Base-by-base conservation (phyloP, 2,329 filamentous ascomycete genomes). In the Coniochaeta pulveracea region DNA sequence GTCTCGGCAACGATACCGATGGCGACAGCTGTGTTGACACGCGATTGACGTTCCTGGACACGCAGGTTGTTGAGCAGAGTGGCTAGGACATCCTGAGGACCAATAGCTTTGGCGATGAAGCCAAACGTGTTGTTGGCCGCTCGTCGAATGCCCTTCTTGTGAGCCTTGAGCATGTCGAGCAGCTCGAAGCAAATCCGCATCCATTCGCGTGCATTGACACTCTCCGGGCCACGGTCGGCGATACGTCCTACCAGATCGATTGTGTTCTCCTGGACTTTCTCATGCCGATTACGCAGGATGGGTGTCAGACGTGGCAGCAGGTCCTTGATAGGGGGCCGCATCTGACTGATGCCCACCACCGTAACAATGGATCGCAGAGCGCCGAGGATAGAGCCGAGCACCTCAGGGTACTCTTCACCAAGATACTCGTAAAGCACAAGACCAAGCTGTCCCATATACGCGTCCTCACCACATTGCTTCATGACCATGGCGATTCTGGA, bases 171-270 rank as follows among this genome's bases (percentile, higher is more conserved):
- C 91, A 98, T 98, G 60, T 98, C 91, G 19, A 98, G 76, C 34
- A 98, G 68, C 63, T 98, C 91, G 58, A 98, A 98, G 63, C 91
- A 98, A 55, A 98, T 98, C 54, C 91, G 80, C 93, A 98, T 98
- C 91, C 91, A 98, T 60, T 98, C 91, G 50, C 91, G 76, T 10
- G 91, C 88, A 52, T 94, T 94, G 53, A 98, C 91, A 42, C 83
- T 89, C 58, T 98, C 91, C 2, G 91, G 88, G 1, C 91, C 93
- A 44, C 91, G 83, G 58, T 98, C 91, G 11, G 93, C 91, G 47
- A 98, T 96, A 67, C 91, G 89, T 36, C 91, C 91, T 14, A 98
- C 91, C 3, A 98, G 71, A 55, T 98, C 91, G 47, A 98, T 96
- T 0, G 91, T 96, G 58, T 98, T 98, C 51, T 98, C 91, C 56